Evolutionary conservation across 768 basidiomycete genomes (phyloP).

Genomic region (Hericium alpestre): DNA sequence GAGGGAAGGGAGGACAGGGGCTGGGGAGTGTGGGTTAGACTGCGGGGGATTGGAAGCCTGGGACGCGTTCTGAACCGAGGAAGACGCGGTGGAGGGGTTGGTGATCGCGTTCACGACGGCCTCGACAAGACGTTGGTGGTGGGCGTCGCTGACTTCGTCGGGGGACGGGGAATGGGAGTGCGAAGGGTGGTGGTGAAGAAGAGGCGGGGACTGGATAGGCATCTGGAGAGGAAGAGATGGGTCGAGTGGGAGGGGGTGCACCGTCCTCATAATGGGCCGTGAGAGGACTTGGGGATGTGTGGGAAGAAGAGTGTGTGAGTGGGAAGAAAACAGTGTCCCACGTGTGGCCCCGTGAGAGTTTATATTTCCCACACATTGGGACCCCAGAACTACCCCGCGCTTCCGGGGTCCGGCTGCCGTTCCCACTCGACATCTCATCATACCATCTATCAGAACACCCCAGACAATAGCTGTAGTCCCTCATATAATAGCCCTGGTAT

Average conservation of each 20-base stretch:
- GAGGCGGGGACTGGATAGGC: slow-evolving; percentile 5
- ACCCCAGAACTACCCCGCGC: slow-evolving; percentile 8
- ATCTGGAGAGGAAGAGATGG: slow-evolving; percentile 15
- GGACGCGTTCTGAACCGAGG: slow-evolving; percentile 23
- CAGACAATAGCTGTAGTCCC: not conserved
- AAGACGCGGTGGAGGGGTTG: slow-evolving; percentile 14
- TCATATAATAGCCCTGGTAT: not conserved
- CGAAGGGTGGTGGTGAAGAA: slow-evolving; percentile 9
- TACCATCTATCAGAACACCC: not conserved
- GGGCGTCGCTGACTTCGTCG: slow-evolving; percentile 3
- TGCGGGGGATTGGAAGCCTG: slow-evolving; percentile 23
- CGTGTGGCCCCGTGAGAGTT: slow-evolving; percentile 19
- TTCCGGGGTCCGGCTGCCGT: slow-evolving; percentile 18
- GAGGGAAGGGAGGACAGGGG: slow-evolving; percentile 20
- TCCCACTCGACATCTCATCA: slow-evolving; percentile 1
- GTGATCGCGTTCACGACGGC: slow-evolving; percentile 14
- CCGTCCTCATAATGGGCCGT: slow-evolving; percentile 35
- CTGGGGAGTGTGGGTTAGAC: slow-evolving; percentile 17
- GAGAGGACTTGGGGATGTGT: slow-evolving; percentile 25
- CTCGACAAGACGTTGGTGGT: slow-evolving; percentile 4
- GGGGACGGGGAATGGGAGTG: slow-evolving; percentile 10
- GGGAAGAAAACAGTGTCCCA: slow-evolving; percentile 32
- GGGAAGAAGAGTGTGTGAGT: slow-evolving; percentile 35
- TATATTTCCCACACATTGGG: slow-evolving; percentile 18
- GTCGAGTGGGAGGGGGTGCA: slow-evolving; percentile 39